These are phyloP conservation scores for Vigna hirtella DNA, from an alignment of 306 rosid genomes.

Conservation along the genomic window DNA sequence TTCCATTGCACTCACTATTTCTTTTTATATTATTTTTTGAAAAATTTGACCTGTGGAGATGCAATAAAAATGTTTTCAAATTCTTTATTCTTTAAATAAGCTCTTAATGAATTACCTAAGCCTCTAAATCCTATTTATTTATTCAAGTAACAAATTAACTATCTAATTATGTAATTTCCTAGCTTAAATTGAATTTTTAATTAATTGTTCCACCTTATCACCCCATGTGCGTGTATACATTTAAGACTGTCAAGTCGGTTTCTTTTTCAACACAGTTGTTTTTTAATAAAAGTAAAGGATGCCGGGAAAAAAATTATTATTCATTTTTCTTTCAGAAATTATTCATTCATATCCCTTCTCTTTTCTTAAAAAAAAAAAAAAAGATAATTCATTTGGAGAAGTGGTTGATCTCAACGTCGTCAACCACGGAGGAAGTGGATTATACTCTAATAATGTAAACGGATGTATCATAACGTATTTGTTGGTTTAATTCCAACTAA, in stretches of 20 bases:
- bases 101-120: neutral
- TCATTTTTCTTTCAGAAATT: neutral
- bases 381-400: neutral
- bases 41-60: too few species aligned
- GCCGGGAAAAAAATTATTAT: neutral
- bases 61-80: too few species aligned
- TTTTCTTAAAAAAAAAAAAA: neutral
- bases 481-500: neutral
- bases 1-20: neutral
- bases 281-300: neutral
- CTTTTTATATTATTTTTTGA: too few species aligned
- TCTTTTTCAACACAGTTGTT: neutral
- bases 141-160: neutral
- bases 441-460: neutral
- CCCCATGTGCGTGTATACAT: neutral
- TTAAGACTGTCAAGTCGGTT: neutral
- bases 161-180: neutral
- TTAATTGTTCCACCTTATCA: neutral
- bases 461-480: neutral
- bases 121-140: neutral
- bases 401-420: neutral
- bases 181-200: neutral
- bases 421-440: neutral
- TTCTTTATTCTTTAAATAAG: neutral
- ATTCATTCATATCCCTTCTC: neutral